phyloP scores from a whole-genome alignment of 2,329 filamentous ascomycete genomes.

The Chlorencoelia australis region DNA sequence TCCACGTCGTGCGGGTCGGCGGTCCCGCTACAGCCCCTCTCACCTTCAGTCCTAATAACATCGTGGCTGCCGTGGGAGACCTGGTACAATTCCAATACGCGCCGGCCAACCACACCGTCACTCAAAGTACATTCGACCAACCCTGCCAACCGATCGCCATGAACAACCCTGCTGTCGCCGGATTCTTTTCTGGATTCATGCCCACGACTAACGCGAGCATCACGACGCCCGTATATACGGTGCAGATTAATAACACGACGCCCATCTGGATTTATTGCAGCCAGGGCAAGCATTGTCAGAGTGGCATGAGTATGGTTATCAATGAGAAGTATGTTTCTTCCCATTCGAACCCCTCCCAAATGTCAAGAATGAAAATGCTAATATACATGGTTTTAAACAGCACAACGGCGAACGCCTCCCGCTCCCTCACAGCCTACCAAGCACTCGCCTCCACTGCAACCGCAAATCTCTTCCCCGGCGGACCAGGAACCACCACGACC shows the following conservation, averaged over 20 bases:
- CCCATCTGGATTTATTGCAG: slow-evolving; percentile 76
- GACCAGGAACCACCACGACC: slow-evolving; percentile 8
- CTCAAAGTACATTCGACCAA: slow-evolving; percentile 63
- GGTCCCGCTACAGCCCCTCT: slow-evolving; percentile 34
- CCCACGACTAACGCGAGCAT: slow-evolving; percentile 41
- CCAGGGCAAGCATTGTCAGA: slow-evolving; percentile 62
- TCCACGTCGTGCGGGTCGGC: slow-evolving; percentile 58
- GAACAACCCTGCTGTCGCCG: slow-evolving; percentile 37
- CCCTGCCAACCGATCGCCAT: slow-evolving; percentile 53
- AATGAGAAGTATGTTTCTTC: slow-evolving; percentile 40
- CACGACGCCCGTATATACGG: slow-evolving; percentile 57
- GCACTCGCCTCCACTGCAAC: slow-evolving; percentile 29
- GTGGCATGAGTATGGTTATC: slow-evolving; percentile 32
- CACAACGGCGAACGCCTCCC: slow-evolving; percentile 37
- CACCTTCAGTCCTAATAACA: slow-evolving; percentile 54
- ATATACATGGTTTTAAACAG: too few species aligned
- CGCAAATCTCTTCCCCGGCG: slow-evolving; percentile 32
- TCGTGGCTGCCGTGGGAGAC: slow-evolving; percentile 52
- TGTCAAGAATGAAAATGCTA: too few species aligned
- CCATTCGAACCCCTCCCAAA: too few species aligned
- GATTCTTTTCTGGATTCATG: slow-evolving; percentile 60
- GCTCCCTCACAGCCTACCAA: slow-evolving; percentile 36
- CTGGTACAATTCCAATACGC: slow-evolving; percentile 60
- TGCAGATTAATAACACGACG: slow-evolving; percentile 56
- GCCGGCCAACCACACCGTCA: slow-evolving; percentile 66